These are phyloP conservation scores for Planoprotostelium fungivorum DNA, from an alignment of 78 protist species.

Conservation along the genomic window DNA sequence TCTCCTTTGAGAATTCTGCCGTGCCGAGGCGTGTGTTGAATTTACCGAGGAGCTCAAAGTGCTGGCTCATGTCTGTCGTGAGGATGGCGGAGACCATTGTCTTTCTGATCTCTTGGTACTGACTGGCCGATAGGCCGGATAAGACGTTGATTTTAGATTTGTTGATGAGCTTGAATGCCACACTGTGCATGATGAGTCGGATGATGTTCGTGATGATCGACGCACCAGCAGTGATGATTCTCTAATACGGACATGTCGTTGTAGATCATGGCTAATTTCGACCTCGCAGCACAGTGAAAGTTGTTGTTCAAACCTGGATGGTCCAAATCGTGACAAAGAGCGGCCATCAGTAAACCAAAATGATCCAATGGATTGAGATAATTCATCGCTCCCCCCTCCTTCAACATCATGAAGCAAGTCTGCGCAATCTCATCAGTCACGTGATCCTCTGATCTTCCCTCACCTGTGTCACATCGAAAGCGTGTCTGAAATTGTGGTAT, in stretches of 20 bases:
- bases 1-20: not conserved
- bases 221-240: conserved; percentile 46
- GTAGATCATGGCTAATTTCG: conserved; percentile 49
- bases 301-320: conserved; percentile 72
- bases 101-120: conserved; percentile 2
- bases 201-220: conserved; percentile 14
- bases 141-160: conserved; percentile 19
- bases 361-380: conserved; percentile 32
- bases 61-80: conserved; percentile 67
- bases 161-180: not conserved
- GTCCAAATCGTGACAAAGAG: conserved; percentile 57
- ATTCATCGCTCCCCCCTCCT: not conserved
- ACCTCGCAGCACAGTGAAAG: not conserved
- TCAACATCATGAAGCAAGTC: conserved; percentile 6
- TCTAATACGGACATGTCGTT: conserved; percentile 60
- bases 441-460: not conserved
- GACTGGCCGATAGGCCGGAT: not conserved
- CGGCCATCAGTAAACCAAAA: conserved; percentile 35
- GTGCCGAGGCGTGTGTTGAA: not conserved
- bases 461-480: conserved; percentile 67
- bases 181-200: not conserved
- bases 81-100: conserved; percentile 23
- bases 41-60: conserved; percentile 24
- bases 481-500: conserved; percentile 78
- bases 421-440: not conserved